Percentiles rank a stretch among this genome's conserved stretches.
These are phyloP conservation scores for Lipomyces lipofer DNA, from an alignment of 805 yeast species.

Conservation along the genomic window DNA sequence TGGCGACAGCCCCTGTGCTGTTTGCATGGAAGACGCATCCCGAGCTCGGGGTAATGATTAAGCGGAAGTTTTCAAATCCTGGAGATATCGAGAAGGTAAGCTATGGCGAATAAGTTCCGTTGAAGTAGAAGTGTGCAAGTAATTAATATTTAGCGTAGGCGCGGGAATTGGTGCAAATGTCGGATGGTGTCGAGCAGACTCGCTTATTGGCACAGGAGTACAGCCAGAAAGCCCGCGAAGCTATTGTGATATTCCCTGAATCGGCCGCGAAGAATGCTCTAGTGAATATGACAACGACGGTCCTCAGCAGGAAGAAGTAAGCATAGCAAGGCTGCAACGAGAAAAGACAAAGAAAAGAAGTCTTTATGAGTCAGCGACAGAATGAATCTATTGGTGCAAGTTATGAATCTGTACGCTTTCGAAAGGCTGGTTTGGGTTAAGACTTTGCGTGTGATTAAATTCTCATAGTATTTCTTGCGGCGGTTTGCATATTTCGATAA, in stretches of 20 bases:
- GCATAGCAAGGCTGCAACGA: too few species aligned
- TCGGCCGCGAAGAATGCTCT: constrained; percentile 87
- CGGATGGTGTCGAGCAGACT: constrained; percentile 76
- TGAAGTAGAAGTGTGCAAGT: too few species aligned
- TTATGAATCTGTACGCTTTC: too few species aligned
- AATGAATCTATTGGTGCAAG: too few species aligned
- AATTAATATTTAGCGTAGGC: constrained; percentile 46
- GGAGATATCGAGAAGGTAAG: constrained; percentile 73
- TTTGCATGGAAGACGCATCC: constrained; percentile 92
- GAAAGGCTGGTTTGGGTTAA: too few species aligned
- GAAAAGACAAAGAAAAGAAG: not conserved
- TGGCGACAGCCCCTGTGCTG: constrained; percentile 95
- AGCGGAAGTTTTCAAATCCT: constrained; percentile 72
- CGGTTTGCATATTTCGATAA: too few species aligned
- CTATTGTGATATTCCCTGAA: constrained; percentile 71
- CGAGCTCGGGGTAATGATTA: constrained; percentile 77
- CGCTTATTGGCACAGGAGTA: constrained; percentile 73
- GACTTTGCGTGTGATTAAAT: too few species aligned
- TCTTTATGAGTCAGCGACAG: too few species aligned
- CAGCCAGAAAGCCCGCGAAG: constrained; percentile 70
- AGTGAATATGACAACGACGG: constrained; percentile 77
- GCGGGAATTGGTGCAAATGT: constrained; percentile 64
- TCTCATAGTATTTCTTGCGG: too few species aligned
- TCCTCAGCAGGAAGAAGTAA: constrained; percentile 76
- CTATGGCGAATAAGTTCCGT: not conserved